Conservation (phyloP, 2,329 filamentous ascomycete genomes). For the Fusarium floridanum region DNA sequence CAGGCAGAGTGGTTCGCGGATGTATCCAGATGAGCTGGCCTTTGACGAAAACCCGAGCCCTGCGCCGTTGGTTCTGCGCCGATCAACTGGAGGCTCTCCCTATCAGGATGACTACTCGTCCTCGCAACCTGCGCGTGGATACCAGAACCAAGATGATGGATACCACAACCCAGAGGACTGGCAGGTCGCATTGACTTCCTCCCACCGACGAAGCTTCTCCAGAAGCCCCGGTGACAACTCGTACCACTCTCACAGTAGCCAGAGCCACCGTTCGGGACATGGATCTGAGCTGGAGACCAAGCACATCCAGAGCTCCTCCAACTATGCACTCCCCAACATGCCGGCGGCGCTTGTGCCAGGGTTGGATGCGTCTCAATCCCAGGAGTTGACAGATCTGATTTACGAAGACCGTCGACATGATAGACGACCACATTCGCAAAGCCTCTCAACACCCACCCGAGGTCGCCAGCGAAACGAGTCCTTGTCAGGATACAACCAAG, state of each 20-base stretch:
- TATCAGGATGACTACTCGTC: slow-evolving; percentile 43
- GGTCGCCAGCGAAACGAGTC: slow-evolving; percentile 51
- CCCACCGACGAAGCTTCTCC: slow-evolving; percentile 52
- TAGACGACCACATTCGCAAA: slow-evolving; percentile 58
- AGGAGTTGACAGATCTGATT: slow-evolving; percentile 70
- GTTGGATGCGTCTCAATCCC: slow-evolving; percentile 67
- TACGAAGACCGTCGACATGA: slow-evolving; percentile 66
- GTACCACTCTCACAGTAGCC: slow-evolving; percentile 49
- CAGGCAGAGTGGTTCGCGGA: slow-evolving; percentile 41
- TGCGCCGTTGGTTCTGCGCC: slow-evolving; percentile 60
- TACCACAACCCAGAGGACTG: slow-evolving; percentile 36
- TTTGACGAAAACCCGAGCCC: slow-evolving; percentile 58
- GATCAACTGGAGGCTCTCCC: slow-evolving; percentile 44
- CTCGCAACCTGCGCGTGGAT: slow-evolving; percentile 35
- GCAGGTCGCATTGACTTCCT: slow-evolving; percentile 49
- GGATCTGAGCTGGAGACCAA: slow-evolving; percentile 54
- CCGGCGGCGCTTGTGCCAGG: slow-evolving; percentile 73
- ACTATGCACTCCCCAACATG: slow-evolving; percentile 61
- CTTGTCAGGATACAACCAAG: slow-evolving; percentile 44
- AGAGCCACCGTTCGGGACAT: slow-evolving; percentile 49
- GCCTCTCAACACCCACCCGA: slow-evolving; percentile 56
- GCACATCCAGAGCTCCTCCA: slow-evolving; percentile 48
- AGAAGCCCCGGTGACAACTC: slow-evolving; percentile 49
- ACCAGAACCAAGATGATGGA: slow-evolving; percentile 20
- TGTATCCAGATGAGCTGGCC: slow-evolving; percentile 53